phyloP scores from a whole-genome alignment of 495 filamentous ascomycete genomes.

The Astrothelium macrocarpum region DNA sequence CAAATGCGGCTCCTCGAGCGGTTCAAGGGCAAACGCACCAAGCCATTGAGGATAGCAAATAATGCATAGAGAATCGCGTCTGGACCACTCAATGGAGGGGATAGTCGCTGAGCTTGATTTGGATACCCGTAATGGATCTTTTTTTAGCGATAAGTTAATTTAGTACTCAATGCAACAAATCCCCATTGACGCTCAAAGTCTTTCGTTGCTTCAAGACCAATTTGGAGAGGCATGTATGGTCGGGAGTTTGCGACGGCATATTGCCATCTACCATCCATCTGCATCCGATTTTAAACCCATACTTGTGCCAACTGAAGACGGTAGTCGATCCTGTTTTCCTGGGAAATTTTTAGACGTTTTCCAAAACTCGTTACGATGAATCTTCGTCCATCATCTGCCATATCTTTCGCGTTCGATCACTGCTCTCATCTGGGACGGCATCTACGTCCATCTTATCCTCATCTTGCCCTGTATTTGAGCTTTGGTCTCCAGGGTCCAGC shows the following conservation, averaged over 20 bases:
- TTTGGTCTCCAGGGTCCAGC: slow-evolving; percentile 28
- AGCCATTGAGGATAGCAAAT: slow-evolving; percentile 2
- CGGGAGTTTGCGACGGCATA: too few relatives aligned
- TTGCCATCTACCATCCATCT: too few relatives aligned
- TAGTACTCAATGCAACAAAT: not conserved
- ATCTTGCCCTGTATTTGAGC: not conserved
- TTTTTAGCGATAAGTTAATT: not conserved
- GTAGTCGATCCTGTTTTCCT: too few relatives aligned
- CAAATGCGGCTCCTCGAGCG: slow-evolving; percentile 10
- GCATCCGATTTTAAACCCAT: too few relatives aligned
- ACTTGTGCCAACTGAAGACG: too few relatives aligned
- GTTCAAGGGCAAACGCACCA: slow-evolving; percentile 7
- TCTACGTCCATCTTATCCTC: not conserved
- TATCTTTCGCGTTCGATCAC: not conserved
- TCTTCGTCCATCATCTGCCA: slow-evolving; percentile 3
- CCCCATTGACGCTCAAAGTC: not conserved
- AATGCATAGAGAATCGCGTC: not conserved
- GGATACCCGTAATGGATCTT: not conserved
- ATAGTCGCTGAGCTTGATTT: not conserved
- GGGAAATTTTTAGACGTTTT: too few relatives aligned
- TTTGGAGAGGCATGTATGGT: too few relatives aligned
- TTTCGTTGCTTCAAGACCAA: not conserved
- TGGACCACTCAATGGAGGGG: not conserved
- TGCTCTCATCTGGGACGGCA: not conserved
- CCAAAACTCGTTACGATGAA: not conserved